These are phyloP conservation scores for Neurospora sp. DNA, from an alignment of 495 filamentous ascomycete species.

Conservation along the genomic window DNA sequence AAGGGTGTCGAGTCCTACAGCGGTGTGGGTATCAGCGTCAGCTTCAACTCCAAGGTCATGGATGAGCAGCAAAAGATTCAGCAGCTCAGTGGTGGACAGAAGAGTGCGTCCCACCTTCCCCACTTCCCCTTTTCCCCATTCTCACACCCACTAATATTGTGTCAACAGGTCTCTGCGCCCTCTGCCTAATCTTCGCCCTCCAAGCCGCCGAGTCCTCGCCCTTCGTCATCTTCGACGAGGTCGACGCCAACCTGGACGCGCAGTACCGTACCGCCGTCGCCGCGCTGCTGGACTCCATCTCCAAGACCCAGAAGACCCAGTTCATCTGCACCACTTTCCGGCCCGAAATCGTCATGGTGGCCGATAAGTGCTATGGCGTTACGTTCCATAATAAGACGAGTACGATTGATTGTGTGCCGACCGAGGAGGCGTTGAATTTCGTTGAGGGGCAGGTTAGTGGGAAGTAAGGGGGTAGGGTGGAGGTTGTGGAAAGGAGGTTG, in stretches of 20 bases:
- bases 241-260: slow-evolving; percentile 95
- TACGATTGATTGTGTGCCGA: slow-evolving; percentile 77
- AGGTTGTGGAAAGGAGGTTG: too few species aligned
- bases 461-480: slow-evolving; percentile 3
- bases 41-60: slow-evolving; percentile 89
- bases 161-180: slow-evolving; percentile 74
- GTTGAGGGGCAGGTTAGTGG: slow-evolving; percentile 59
- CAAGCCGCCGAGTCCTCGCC: slow-evolving; percentile 94
- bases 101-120: slow-evolving; percentile 45
- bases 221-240: slow-evolving; percentile 99
- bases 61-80: slow-evolving; percentile 98
- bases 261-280: slow-evolving; percentile 95
- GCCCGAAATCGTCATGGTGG: slow-evolving; percentile 89
- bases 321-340: slow-evolving; percentile 93
- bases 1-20: slow-evolving; percentile 88
- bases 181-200: slow-evolving; percentile 97
- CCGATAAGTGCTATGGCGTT: slow-evolving; percentile 96
- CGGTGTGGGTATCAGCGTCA: slow-evolving; percentile 95
- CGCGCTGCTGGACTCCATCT: slow-evolving; percentile 71
- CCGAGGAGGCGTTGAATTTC: slow-evolving; percentile 83
- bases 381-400: slow-evolving; percentile 88
- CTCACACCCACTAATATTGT: not conserved
- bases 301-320: slow-evolving; percentile 47
- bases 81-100: slow-evolving; percentile 94
- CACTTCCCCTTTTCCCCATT: not conserved